A percentile compares a stretch with the other conserved stretches of the same genome.
Evolutionary conservation across 78 protist species (phyloP).

Genomic region (Thecamonas trahens): DNA sequence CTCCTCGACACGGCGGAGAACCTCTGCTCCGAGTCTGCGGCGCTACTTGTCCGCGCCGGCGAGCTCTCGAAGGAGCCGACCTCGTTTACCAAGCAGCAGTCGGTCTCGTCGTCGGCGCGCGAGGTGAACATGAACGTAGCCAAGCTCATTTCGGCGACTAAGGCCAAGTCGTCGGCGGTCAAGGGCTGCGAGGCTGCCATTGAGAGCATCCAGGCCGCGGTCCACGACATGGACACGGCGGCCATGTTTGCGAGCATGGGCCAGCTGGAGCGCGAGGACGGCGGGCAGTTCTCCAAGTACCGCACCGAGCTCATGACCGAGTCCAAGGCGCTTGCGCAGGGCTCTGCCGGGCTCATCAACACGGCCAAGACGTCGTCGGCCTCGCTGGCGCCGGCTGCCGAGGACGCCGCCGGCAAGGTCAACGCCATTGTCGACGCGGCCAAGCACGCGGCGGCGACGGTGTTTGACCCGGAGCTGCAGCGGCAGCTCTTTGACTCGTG

Average conservation of each 20-base stretch:
- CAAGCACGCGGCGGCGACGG: background rate
- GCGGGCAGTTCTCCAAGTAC: background rate
- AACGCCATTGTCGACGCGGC: background rate
- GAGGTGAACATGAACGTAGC: background rate
- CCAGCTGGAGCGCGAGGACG: background rate
- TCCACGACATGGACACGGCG: constrained; percentile 16
- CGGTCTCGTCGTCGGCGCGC: background rate
- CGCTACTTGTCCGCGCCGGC: too few relatives aligned
- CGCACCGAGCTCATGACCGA: background rate
- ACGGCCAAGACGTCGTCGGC: too few relatives aligned
- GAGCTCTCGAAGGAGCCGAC: too few relatives aligned
- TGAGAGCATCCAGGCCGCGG: background rate
- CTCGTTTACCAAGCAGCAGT: constrained; percentile 6
- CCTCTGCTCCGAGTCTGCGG: background rate
- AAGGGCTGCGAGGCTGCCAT: constrained; percentile 1
- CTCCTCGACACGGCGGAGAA: background rate
- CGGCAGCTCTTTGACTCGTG: background rate
- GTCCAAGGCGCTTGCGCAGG: background rate
- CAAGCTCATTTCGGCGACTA: background rate
- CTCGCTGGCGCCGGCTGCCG: background rate
- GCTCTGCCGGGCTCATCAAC: too few relatives aligned
- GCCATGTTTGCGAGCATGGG: constrained; percentile 23
- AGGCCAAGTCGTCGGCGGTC: background rate
- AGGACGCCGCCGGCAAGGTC: background rate
- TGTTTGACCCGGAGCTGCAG: constrained; percentile 2